These are phyloP conservation scores for Porcisia hertigi DNA, from an alignment of 208 protist species.

Conservation along the genomic window DNA sequence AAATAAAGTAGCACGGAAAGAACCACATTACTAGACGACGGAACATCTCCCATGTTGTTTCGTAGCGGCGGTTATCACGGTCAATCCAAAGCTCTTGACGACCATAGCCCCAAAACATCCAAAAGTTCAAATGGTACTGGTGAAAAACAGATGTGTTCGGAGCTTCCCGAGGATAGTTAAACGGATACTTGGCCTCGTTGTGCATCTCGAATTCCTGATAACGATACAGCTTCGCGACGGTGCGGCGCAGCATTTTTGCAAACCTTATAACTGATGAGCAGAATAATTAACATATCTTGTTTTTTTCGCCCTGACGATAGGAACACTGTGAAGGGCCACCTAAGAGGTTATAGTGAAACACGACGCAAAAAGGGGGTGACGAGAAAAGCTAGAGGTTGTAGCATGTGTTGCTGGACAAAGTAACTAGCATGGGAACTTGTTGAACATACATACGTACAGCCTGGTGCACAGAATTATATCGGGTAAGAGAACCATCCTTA, in stretches of 20 bases:
- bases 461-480: no score
- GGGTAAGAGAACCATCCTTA: background rate
- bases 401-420: background rate
- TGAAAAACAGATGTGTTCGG: slow-evolving; percentile 89
- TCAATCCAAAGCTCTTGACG: slow-evolving; percentile 89
- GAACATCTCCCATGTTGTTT: slow-evolving; percentile 89
- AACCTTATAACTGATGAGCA: background rate
- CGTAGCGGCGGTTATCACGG: slow-evolving; percentile 76
- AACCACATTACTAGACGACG: slow-evolving; percentile 85
- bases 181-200: slow-evolving; percentile 81
- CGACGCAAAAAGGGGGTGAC: background rate
- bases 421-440: background rate
- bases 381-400: background rate
- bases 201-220: slow-evolving; percentile 92
- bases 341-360: slow-evolving; percentile 5
- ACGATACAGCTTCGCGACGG: slow-evolving; percentile 49
- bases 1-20: slow-evolving; percentile 88
- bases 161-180: slow-evolving; percentile 85
- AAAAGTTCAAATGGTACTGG: slow-evolving; percentile 88
- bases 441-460: background rate
- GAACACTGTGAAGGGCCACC: background rate
- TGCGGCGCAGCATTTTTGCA: slow-evolving; percentile 63
- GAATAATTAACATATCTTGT: background rate
- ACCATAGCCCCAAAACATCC: slow-evolving; percentile 89
- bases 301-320: background rate